Evolutionary conservation across 176 grass and related monocot genomes (phyloP).

Genomic region (Poa annua): DNA sequence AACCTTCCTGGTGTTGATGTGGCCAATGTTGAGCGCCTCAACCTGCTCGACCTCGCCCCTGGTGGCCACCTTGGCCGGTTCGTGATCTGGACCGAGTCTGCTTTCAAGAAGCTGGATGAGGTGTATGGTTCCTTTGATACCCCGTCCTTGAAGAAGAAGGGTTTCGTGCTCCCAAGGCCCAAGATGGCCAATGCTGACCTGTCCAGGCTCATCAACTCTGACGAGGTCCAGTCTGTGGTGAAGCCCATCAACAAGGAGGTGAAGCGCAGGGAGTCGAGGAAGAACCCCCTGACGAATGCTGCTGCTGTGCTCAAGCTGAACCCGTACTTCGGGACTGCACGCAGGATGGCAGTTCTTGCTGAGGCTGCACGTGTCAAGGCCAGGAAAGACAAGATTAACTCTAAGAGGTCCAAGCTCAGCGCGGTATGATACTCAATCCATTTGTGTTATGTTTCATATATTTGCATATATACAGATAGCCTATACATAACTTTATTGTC

Average conservation of each 20-base stretch:
- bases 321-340: constrained; percentile 68
- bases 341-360: constrained; percentile 81
- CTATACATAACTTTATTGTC: background rate
- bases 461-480: background rate
- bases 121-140: constrained; percentile 73
- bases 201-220: constrained; percentile 82
- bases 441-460: no score
- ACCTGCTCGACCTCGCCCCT: constrained; percentile 82
- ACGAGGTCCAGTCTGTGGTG: constrained; percentile 87
- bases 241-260: constrained; percentile 82
- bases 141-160: constrained; percentile 73
- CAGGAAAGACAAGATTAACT: constrained; percentile 77
- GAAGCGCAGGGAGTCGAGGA: constrained; percentile 68
- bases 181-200: constrained; percentile 85
- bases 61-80: constrained; percentile 87
- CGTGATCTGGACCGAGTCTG: constrained; percentile 88
- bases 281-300: constrained; percentile 82
- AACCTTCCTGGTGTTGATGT: constrained; percentile 85
- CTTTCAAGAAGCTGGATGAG: constrained; percentile 87
- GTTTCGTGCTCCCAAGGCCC: constrained; percentile 75
- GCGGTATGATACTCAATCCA: constrained; percentile 35
- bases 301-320: constrained; percentile 78
- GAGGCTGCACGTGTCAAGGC: constrained; percentile 70
- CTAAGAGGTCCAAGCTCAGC: constrained; percentile 64
- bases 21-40: constrained; percentile 83